These are phyloP conservation scores for Phytophthora rubi DNA, from an alignment of 352 stramenopile genomes.

Conservation along the genomic window DNA sequence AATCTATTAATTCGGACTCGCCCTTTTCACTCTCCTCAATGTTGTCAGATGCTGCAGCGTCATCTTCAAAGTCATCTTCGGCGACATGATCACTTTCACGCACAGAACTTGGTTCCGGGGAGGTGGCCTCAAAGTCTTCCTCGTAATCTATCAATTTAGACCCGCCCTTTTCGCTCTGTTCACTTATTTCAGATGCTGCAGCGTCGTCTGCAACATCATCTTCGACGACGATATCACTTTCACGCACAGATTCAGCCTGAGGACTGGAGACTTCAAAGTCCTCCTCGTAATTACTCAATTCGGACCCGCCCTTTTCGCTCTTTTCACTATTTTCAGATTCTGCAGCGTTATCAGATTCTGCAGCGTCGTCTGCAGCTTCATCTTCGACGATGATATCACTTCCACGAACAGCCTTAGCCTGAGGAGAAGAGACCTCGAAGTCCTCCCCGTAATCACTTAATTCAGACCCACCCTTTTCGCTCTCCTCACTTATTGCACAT, in stretches of 20 bases:
- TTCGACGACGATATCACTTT: not conserved
- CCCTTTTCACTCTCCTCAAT: slow-evolving; percentile 3
- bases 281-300: too few species aligned
- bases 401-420: slow-evolving; percentile 7
- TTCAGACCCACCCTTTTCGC: slow-evolving; percentile 4
- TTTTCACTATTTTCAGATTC: not conserved
- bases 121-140: slow-evolving; percentile 56
- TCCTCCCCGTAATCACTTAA: slow-evolving; percentile 50
- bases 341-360: slow-evolving; percentile 10
- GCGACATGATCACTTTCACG: not conserved
- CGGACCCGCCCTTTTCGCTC: not conserved
- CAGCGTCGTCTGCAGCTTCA: not conserved
- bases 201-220: not conserved
- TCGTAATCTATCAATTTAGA: slow-evolving; percentile 41
- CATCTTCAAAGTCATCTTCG: slow-evolving; percentile 7
- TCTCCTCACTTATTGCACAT: not conserved
- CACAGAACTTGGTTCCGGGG: slow-evolving; percentile 16
- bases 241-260: too few species aligned
- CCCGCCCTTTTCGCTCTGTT: not conserved
- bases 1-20: too few species aligned
- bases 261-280: too few species aligned
- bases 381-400: not conserved
- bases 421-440: slow-evolving; percentile 45
- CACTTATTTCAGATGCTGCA: not conserved
- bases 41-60: not conserved